Conservation (phyloP, 2,329 filamentous ascomycete species). For the Whalleya microplaca region DNA sequence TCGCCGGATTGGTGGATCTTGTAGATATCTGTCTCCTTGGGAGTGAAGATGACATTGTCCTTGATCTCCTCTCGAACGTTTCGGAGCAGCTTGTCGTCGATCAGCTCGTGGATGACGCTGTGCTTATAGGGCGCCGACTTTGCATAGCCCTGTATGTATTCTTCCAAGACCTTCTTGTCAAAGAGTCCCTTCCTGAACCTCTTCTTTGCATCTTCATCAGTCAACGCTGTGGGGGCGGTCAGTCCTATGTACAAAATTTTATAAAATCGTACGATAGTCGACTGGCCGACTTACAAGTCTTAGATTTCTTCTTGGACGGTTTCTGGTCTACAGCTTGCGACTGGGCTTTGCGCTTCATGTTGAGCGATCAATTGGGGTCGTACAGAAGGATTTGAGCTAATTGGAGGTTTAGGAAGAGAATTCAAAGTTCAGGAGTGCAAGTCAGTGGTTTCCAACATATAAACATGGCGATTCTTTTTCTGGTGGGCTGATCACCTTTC, state of each 20-base stretch:
- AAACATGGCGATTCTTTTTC: not conserved
- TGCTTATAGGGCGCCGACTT: conserved; percentile 81
- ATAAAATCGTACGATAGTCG: conserved; percentile 15
- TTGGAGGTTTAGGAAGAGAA: conserved; percentile 2
- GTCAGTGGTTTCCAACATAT: conserved; percentile 2
- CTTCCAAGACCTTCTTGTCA: conserved; percentile 57
- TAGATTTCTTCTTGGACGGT: conserved; percentile 56
- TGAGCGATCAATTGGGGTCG: conserved; percentile 32
- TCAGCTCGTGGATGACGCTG: conserved; percentile 80
- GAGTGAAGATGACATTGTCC: conserved; percentile 90
- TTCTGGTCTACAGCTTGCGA: conserved; percentile 47
- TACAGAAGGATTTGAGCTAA: conserved; percentile 3
- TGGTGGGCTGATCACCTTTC: conserved; percentile 21
- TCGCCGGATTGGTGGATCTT: conserved; percentile 99
- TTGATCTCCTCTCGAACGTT: conserved; percentile 87
- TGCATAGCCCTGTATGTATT: conserved; percentile 66
- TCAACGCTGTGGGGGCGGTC: conserved; percentile 46
- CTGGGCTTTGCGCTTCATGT: conserved; percentile 65
- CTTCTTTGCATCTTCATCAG: conserved; percentile 53
- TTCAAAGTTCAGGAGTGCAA: conserved; percentile 5
- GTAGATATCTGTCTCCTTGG: conserved; percentile 99
- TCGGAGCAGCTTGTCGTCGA: conserved; percentile 81
- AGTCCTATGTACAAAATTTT: conserved; percentile 10
- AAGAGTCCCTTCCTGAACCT: conserved; percentile 71
- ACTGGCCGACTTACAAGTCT: conserved; percentile 40